phyloP scores from a whole-genome alignment of 2,329 filamentous ascomycete genomes.

The Paramyrothecium sp. region DNA sequence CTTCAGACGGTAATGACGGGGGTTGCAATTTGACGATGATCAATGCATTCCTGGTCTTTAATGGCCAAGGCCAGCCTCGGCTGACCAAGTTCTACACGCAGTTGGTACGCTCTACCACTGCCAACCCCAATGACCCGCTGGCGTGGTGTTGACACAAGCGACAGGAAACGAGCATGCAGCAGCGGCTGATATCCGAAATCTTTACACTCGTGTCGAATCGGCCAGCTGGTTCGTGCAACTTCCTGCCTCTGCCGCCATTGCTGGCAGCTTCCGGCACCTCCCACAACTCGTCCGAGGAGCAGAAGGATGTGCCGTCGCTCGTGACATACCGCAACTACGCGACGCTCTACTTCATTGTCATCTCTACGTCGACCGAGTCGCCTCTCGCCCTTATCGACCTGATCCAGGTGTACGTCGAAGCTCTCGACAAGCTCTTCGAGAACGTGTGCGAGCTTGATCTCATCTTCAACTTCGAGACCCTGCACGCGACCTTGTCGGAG shows the following conservation, averaged over 20 bases:
- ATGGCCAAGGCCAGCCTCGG: conserved; percentile 93
- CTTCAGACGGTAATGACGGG: conserved; percentile 15
- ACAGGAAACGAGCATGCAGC: conserved; percentile 95
- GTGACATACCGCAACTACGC: conserved; percentile 98
- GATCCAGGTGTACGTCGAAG: conserved; percentile 97
- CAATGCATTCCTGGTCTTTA: conserved; percentile 98
- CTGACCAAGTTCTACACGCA: conserved; percentile 99
- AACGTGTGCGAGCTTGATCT: conserved; percentile 98
- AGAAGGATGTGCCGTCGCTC: conserved; percentile 88
- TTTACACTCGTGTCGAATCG: conserved; percentile 94
- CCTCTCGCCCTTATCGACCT: conserved; percentile 93
- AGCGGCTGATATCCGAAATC: conserved; percentile 95
- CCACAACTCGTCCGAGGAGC: conserved; percentile 62
- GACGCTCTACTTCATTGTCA: conserved; percentile 97
- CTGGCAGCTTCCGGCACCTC: conserved; percentile 63
- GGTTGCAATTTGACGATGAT: conserved; percentile 65
- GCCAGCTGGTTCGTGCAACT: conserved; percentile 91
- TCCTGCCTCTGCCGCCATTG: conserved; percentile 75
- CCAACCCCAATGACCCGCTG: not conserved
- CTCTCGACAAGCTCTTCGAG: conserved; percentile 91
- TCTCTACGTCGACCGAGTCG: conserved; percentile 93
- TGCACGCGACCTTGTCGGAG: conserved; percentile 87
- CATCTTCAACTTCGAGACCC: conserved; percentile 98
- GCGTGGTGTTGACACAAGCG: not conserved
- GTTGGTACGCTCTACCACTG: conserved; percentile 54